A percentile compares a stretch with the other conserved stretches of the same genome.
phyloP scores from a whole-genome alignment of 805 yeast species.

The Ogataea paradorogensis region DNA sequence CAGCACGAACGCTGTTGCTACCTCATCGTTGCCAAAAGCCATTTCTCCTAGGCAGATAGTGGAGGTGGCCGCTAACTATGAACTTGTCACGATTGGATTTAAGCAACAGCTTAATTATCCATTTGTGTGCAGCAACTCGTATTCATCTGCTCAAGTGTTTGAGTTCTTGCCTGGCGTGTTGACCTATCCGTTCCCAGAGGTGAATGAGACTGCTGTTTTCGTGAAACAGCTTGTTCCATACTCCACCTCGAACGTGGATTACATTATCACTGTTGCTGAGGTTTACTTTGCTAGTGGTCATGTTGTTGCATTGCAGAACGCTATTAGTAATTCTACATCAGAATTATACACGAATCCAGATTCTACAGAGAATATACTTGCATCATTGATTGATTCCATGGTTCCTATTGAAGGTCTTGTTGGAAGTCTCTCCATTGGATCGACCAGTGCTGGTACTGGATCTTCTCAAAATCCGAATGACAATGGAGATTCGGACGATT shows the following conservation, averaged over 20 bases:
- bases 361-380: constrained; percentile 53
- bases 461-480: constrained; percentile 2
- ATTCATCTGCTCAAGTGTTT: constrained; percentile 81
- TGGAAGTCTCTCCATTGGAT: constrained; percentile 11
- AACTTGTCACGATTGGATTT: constrained; percentile 73
- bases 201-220: constrained; percentile 39
- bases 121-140: constrained; percentile 68
- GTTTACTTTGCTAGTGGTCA: constrained; percentile 68
- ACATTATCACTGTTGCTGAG: constrained; percentile 84
- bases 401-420: constrained; percentile 54
- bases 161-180: constrained; percentile 78
- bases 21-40: constrained; percentile 67
- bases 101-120: constrained; percentile 77
- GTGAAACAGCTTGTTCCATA: constrained; percentile 77
- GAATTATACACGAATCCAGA: constrained; percentile 58
- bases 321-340: constrained; percentile 53
- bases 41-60: constrained; percentile 59
- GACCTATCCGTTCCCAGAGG: constrained; percentile 50
- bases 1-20: constrained; percentile 34
- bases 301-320: constrained; percentile 46
- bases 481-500: constrained; percentile 3
- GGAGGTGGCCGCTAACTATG: constrained; percentile 46
- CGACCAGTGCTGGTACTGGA: constrained; percentile 7
- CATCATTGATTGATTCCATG: constrained; percentile 67
- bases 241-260: constrained; percentile 50